Evolutionary conservation across 2,329 filamentous ascomycete genomes (phyloP).

Genomic region (Penicillium thymicola): DNA sequence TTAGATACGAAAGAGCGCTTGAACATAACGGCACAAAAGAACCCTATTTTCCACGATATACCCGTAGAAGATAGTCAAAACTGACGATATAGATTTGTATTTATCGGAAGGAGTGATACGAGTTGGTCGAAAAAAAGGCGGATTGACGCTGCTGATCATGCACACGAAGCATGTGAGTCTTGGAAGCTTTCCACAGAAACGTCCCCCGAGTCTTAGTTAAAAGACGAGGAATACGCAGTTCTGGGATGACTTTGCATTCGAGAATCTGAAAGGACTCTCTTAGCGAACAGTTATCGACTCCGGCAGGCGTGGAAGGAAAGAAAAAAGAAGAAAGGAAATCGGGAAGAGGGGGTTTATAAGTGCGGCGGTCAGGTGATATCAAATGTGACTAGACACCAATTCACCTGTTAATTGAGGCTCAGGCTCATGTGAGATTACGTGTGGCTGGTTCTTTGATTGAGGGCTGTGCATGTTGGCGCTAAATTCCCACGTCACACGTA

Average conservation of each 20-base stretch:
- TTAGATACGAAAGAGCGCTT: conserved; percentile 83
- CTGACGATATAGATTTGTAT: conserved; percentile 32
- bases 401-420: conserved; percentile 2
- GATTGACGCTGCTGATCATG: conserved; percentile 50
- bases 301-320: conserved; percentile 48
- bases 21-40: conserved; percentile 66
- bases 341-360: conserved; percentile 28
- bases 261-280: conserved; percentile 34
- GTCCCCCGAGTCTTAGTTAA: conserved; percentile 31
- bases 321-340: conserved; percentile 39
- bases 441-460: conserved; percentile 6
- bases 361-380: conserved; percentile 29
- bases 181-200: conserved; percentile 49
- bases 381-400: conserved; percentile 7
- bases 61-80: conserved; percentile 49
- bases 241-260: conserved; percentile 48
- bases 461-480: conserved; percentile 11
- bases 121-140: conserved; percentile 34
- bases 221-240: conserved; percentile 29
- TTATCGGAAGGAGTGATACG: conserved; percentile 42
- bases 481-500: conserved; percentile 8
- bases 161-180: conserved; percentile 50
- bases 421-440: conserved; percentile 1
- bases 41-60: conserved; percentile 28
- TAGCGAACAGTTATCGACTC: conserved; percentile 40